Evolutionary conservation across 2,329 filamentous ascomycete genomes (phyloP).

Genomic region (Hypoxylon sp.): DNA sequence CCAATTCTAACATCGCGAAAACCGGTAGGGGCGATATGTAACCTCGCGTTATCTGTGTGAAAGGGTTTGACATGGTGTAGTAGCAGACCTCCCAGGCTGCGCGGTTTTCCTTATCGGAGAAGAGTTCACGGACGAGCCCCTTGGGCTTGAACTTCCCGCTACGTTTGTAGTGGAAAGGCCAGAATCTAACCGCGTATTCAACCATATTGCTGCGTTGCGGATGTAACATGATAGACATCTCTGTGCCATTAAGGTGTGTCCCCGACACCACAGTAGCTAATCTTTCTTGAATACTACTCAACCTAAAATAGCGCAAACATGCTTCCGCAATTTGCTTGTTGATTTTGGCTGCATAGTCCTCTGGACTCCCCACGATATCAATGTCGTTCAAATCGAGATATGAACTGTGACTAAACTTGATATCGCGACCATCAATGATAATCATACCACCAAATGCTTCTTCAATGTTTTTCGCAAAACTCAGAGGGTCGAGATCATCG

Average conservation of each 20-base stretch:
- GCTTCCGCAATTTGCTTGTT: constrained; percentile 19
- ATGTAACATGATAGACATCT: no score
- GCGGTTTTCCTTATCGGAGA: constrained; percentile 27
- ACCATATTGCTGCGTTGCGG: constrained; percentile 6
- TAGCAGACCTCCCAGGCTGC: constrained; percentile 48
- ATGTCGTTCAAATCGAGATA: constrained; percentile 13
- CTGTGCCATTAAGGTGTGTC: background rate
- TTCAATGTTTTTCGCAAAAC: constrained; percentile 9
- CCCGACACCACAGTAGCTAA: background rate
- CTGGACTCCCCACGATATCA: background rate
- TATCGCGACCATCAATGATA: constrained; percentile 14
- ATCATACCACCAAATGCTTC: constrained; percentile 16
- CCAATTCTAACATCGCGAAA: constrained; percentile 24
- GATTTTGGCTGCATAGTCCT: constrained; percentile 6
- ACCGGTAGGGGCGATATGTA: constrained; percentile 22
- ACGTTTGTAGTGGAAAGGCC: constrained; percentile 23
- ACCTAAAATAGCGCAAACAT: constrained; percentile 24
- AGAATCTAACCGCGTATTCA: constrained; percentile 32
- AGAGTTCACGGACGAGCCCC: constrained; percentile 12
- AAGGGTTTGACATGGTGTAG: constrained; percentile 34
- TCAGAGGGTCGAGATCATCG: constrained; percentile 12
- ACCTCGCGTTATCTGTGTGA: constrained; percentile 18
- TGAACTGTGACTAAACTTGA: constrained; percentile 28
- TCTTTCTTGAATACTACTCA: background rate
- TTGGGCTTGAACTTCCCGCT: constrained; percentile 13